These are phyloP conservation scores for Iris pallida DNA, from an alignment of 116 monocot genomes.

Conservation along the genomic window DNA sequence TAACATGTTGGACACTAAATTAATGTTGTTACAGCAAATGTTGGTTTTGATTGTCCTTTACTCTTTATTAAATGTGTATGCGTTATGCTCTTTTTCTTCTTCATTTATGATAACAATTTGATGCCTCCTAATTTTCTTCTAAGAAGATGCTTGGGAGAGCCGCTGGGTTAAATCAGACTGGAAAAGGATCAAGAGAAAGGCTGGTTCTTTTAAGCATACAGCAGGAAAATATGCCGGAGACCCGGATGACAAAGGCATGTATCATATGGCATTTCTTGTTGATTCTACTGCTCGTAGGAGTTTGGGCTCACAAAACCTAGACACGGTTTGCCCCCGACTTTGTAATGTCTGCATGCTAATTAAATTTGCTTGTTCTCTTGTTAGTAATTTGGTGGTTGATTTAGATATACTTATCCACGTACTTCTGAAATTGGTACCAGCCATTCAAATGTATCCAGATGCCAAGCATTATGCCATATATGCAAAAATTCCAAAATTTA, in stretches of 20 bases:
- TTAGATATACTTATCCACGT: too few relatives aligned
- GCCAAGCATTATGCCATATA: conserved; percentile 78
- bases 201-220: conserved; percentile 77
- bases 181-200: conserved; percentile 88
- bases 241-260: conserved; percentile 83
- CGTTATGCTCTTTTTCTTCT: too few relatives aligned
- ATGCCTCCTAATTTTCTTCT: not conserved
- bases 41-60: too few relatives aligned
- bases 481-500: conserved; percentile 79
- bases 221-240: conserved; percentile 79
- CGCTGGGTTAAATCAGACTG: conserved; percentile 90
- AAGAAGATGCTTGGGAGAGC: conserved; percentile 70
- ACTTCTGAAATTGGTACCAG: conserved; percentile 15
- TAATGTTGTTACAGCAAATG: too few relatives aligned
- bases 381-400: too few relatives aligned
- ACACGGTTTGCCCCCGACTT: too few relatives aligned
- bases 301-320: too few relatives aligned
- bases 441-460: conserved; percentile 71
- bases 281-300: not conserved
- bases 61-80: not conserved
- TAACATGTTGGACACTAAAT: too few relatives aligned
- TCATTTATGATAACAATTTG: not conserved
- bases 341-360: too few relatives aligned
- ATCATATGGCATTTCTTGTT: not conserved
- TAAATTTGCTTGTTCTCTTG: too few relatives aligned